phyloP scores from a whole-genome alignment of 2,329 filamentous ascomycete species.

The Fusarium sp. region DNA sequence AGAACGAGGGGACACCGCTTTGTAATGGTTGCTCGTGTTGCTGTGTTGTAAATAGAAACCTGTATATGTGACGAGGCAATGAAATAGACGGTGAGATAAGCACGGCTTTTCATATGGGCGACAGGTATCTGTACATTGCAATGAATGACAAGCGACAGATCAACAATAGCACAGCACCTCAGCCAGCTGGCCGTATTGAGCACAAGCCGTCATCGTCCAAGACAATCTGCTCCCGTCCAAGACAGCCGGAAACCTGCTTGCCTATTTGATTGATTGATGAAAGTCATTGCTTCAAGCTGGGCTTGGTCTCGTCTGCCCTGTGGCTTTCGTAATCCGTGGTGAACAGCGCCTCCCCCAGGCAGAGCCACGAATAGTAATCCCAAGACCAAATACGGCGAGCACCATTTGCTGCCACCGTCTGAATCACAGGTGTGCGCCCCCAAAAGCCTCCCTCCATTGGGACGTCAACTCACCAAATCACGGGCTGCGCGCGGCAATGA shows the following conservation, averaged over 20 bases:
- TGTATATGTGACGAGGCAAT: slow-evolving; percentile 6
- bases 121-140: slow-evolving; percentile 7
- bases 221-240: slow-evolving; percentile 35
- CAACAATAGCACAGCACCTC: slow-evolving; percentile 12
- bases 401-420: slow-evolving; percentile 27
- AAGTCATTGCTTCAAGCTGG: slow-evolving; percentile 5
- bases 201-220: slow-evolving; percentile 16
- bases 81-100: slow-evolving; percentile 31
- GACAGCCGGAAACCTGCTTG: slow-evolving; percentile 31
- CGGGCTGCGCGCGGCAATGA: slow-evolving; percentile 26
- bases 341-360: slow-evolving; percentile 26
- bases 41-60: slow-evolving; percentile 10
- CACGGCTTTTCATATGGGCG: slow-evolving; percentile 25
- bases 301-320: slow-evolving; percentile 21
- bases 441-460: slow-evolving; percentile 5
- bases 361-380: slow-evolving; percentile 20
- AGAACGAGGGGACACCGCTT: slow-evolving; percentile 12
- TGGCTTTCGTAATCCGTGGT: slow-evolving; percentile 36
- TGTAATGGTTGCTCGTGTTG: slow-evolving; percentile 26
- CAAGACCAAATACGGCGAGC: slow-evolving; percentile 19
- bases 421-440: slow-evolving; percentile 26
- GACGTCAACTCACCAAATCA: slow-evolving; percentile 29
- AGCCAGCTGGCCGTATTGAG: slow-evolving; percentile 11
- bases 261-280: slow-evolving; percentile 13
- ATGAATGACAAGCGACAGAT: slow-evolving; percentile 5